Evolutionary conservation across 2,329 filamentous ascomycete species (phyloP), one percentile per base, ranked within the genome.

Genomic region (Macrophomina pseudophaseolina): DNA sequence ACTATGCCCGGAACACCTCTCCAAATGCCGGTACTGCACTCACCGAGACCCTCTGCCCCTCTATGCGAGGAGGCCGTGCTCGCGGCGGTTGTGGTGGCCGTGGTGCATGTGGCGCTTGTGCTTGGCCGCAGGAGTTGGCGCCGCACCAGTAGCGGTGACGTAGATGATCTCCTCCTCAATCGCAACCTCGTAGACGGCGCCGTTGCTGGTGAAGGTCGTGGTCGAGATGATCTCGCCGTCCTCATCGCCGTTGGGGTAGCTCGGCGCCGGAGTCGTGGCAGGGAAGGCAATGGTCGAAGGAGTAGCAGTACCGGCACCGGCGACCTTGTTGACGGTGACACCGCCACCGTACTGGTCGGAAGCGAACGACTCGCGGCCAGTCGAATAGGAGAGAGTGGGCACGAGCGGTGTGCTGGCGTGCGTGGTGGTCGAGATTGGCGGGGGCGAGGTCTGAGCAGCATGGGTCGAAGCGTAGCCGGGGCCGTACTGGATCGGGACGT

Each of bases 401-500:
- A 78, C 73, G 5, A 68, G 56, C 16, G 68, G 59, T 16, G 74
- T 69, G 1, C 70, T 68, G 12, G 70, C 67, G 32, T 54, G 40
- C 2, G n/a, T 23, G 16, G 67, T 68, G 35, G 70, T 69, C 14
- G 67, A 65, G 44, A 48, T 46, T 30, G 65, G 35, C 16, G 66
- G 30, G 23, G 58, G 65, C 6, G 68, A 18, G 60, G 66, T 42
- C 68, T 44, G 54, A n/a, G 69, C 67, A 11, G 67, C 46, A 3
- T 69, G 68, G 18, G 64, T 69, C 16, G 75, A 74, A 23, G 82
- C 82, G 65, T 80, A 79, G 48, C 72, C 76, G 23, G 81, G 81
- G 30, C 82, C 82, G 66, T 75, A 75, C 71, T 83, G 81, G 56
- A 84, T 72, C n/a, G 80, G 79, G n/a, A 83, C 79, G 67, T 86